These are phyloP conservation scores for Mesembryanthemum crystallinum DNA, from an alignment of 148 eudicot genomes.

Conservation along the genomic window DNA sequence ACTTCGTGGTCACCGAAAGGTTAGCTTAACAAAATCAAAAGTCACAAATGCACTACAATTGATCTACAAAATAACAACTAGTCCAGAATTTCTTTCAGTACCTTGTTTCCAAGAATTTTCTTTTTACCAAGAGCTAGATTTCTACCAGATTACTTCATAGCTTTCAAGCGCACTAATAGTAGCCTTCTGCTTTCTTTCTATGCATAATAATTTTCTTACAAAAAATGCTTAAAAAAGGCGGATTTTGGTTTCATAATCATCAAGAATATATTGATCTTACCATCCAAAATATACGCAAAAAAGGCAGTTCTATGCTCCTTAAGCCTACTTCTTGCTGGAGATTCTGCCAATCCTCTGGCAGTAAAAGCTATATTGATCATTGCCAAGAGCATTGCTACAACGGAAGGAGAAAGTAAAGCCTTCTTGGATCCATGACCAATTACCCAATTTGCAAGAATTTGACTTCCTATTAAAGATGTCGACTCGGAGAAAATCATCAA, in stretches of 20 bases:
- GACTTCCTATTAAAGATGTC: conserved; percentile 68
- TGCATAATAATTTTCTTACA: not conserved
- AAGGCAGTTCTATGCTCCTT: conserved; percentile 56
- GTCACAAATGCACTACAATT: not conserved
- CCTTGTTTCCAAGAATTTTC: not conserved
- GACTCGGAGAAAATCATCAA: conserved; percentile 72
- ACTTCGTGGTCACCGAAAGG: not conserved
- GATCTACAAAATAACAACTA: not conserved
- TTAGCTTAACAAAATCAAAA: not conserved
- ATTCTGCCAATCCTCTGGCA: conserved; percentile 53
- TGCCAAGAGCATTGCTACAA: conserved; percentile 52
- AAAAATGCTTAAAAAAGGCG: not conserved
- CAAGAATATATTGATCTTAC: conserved; percentile 31
- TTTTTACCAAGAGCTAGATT: not conserved
- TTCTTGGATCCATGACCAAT: conserved; percentile 37
- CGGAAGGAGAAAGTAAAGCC: conserved; percentile 43
- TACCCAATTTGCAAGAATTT: conserved; percentile 69
- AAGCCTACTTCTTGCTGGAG: conserved; percentile 36
- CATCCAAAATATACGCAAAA: conserved; percentile 39
- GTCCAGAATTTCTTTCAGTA: not conserved
- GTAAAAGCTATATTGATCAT: conserved; percentile 41
- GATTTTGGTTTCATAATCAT: not conserved
- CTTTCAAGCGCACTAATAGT: not conserved
- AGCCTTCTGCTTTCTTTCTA: too few relatives aligned
- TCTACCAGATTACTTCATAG: not conserved